Percentiles rank a stretch among this genome's conserved stretches.
Evolutionary conservation across 2,329 filamentous ascomycete genomes (phyloP).

Genomic region (Penicillium sp.): DNA sequence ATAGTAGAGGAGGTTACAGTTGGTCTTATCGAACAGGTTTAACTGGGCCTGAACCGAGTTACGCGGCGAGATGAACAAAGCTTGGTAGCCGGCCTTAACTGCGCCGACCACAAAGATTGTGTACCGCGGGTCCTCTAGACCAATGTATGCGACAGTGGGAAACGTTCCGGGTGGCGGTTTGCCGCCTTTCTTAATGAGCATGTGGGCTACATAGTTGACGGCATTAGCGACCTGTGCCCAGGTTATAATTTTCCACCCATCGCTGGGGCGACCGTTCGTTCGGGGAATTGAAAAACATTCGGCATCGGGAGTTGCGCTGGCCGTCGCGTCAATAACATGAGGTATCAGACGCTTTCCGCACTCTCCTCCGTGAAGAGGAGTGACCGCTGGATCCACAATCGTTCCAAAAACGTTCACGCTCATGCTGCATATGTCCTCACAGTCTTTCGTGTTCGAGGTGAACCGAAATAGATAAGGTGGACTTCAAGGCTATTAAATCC

Average conservation of each 20-base stretch:
- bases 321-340: slow-evolving; percentile 5
- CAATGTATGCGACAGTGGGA: slow-evolving; percentile 7
- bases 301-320: slow-evolving; percentile 3
- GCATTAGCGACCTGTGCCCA: slow-evolving; percentile 7
- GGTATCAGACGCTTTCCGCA: slow-evolving; percentile 4
- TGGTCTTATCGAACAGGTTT: neutral
- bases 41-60: slow-evolving; percentile 5
- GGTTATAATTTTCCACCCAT: slow-evolving; percentile 5
- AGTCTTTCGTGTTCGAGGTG: too few relatives aligned
- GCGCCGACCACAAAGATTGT: slow-evolving; percentile 1
- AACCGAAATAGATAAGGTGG: too few relatives aligned
- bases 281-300: slow-evolving; percentile 1
- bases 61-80: slow-evolving; percentile 6
- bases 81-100: slow-evolving; percentile 9
- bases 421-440: too few relatives aligned
- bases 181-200: slow-evolving; percentile 1
- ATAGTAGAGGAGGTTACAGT: slow-evolving; percentile 5
- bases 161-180: neutral
- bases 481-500: too few relatives aligned
- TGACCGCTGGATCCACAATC: slow-evolving; percentile 1
- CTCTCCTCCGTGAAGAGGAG: neutral
- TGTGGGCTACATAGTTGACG: slow-evolving; percentile 5
- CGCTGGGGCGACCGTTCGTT: neutral
- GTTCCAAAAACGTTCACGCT: slow-evolving; percentile 5
- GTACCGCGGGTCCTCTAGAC: slow-evolving; percentile 4